phyloP scores from a whole-genome alignment of 257 asterid species.

The Solanum ossicruentum region DNA sequence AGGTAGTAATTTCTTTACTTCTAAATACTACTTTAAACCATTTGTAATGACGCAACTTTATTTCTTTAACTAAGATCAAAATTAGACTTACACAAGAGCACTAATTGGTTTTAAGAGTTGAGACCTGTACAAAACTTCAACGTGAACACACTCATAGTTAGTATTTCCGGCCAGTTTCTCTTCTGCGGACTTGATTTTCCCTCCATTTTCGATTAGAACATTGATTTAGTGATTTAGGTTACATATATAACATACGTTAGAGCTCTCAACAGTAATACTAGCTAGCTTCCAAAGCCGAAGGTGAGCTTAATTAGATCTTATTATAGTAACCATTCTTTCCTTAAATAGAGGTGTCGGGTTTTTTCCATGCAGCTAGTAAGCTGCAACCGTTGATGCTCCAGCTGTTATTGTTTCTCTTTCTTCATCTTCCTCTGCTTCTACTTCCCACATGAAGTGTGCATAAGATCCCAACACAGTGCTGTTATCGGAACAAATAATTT shows the following conservation, averaged over 20 bases:
- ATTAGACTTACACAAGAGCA: not conserved
- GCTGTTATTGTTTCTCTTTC: not conserved
- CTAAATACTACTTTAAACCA: not conserved
- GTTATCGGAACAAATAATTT: not conserved
- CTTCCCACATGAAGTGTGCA: slow-evolving; percentile 69
- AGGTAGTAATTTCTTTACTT: not conserved
- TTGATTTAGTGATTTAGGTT: not conserved
- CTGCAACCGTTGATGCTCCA: not conserved
- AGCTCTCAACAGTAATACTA: not conserved
- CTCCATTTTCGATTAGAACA: not conserved
- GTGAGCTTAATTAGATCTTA: not conserved
- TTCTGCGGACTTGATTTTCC: not conserved
- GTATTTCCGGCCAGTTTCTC: not conserved
- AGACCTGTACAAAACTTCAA: not conserved
- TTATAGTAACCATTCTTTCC: not conserved
- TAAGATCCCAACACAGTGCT: slow-evolving; percentile 62
- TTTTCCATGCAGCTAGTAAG: not conserved
- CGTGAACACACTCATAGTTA: no score
- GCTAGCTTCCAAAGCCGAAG: not conserved
- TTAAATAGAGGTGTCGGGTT: no score
- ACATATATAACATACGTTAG: not conserved
- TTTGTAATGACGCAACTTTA: not conserved
- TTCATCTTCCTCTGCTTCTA: slow-evolving; percentile 22
- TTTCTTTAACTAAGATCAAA: not conserved
- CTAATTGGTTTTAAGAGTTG: not conserved